Conservation (phyloP, 768 basidiomycete species). For the Sarcodon aspratus region DNA sequence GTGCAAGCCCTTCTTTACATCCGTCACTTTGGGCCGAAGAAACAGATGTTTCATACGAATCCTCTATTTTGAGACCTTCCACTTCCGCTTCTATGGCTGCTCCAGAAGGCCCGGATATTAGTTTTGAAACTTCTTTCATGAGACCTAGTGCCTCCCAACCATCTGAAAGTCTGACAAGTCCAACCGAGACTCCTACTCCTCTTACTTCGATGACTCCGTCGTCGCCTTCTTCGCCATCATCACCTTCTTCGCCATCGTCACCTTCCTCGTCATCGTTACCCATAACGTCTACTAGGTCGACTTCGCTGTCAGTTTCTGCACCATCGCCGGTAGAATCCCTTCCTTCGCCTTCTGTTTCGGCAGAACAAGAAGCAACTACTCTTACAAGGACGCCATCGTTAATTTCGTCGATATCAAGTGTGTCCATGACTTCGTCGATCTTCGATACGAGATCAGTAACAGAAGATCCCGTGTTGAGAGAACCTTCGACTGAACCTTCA, state of each 20-base stretch:
- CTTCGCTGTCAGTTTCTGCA: constrained; percentile 22
- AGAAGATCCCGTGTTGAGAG: constrained; percentile 12
- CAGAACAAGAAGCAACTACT: constrained; percentile 4
- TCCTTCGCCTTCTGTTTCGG: constrained; percentile 3
- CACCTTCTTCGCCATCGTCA: constrained; percentile 9
- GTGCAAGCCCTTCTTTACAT: constrained; percentile 25
- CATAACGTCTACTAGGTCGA: constrained; percentile 4
- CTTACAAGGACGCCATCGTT: constrained; percentile 17
- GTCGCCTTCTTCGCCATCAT: constrained; percentile 18
- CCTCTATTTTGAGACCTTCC: constrained; percentile 62
- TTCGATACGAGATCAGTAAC: constrained; percentile 13
- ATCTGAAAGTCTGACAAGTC: constrained; percentile 10
- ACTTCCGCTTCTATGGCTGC: constrained; percentile 44
- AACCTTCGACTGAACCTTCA: constrained; percentile 46
- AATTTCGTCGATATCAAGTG: constrained; percentile 18
- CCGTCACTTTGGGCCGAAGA: constrained; percentile 47
- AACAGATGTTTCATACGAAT: constrained; percentile 65
- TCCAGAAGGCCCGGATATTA: constrained; percentile 49
- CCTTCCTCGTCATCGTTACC: constrained; percentile 9
- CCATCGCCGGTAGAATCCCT: constrained; percentile 5
- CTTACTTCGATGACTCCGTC: constrained; percentile 12
- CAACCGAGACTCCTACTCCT: constrained; percentile 3
- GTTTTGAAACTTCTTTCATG: constrained; percentile 67
- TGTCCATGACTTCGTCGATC: constrained; percentile 19
- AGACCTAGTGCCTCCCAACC: constrained; percentile 35